These are phyloP conservation scores for Lactarius sanguifluus DNA, from an alignment of 768 basidiomycete species.

Conservation along the genomic window DNA sequence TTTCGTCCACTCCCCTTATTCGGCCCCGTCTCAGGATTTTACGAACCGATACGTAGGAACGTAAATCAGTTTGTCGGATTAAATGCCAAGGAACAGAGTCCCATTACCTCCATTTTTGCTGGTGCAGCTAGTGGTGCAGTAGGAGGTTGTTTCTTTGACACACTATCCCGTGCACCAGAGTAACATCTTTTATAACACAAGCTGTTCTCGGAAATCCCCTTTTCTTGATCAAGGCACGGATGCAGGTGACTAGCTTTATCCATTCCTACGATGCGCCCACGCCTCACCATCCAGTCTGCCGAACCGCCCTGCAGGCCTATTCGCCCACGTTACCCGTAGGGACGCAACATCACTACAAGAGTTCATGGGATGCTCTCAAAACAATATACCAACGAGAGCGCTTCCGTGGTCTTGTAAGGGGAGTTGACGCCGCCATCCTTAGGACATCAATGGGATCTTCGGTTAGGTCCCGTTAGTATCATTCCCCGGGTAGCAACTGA, in stretches of 20 bases:
- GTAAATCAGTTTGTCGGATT: conserved; percentile 71
- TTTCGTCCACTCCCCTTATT: conserved; percentile 3
- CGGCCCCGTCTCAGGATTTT: conserved; percentile 66
- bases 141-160: conserved; percentile 56
- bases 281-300: conserved; percentile 4
- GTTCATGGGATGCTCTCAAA: conserved; percentile 73
- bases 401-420: conserved; percentile 77
- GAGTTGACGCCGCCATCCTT: conserved; percentile 90
- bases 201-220: conserved; percentile 84
- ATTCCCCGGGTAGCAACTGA: conserved; percentile 3
- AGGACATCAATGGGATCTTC: conserved; percentile 95
- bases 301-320: conserved; percentile 61
- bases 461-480: conserved; percentile 39
- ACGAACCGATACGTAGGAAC: conserved; percentile 81
- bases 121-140: conserved; percentile 90
- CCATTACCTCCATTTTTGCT: conserved; percentile 75
- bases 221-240: conserved; percentile 95
- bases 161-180: background rate
- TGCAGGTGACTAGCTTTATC: conserved; percentile 63
- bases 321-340: conserved; percentile 94
- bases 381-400: conserved; percentile 81
- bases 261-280: conserved; percentile 7
- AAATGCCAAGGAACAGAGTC: conserved; percentile 61
- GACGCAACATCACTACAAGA: conserved; percentile 89
- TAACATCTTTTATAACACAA: conserved; percentile 32